phyloP scores from a whole-genome alignment of 2,329 filamentous ascomycete genomes.

The Fusarium solani-melongenae region DNA sequence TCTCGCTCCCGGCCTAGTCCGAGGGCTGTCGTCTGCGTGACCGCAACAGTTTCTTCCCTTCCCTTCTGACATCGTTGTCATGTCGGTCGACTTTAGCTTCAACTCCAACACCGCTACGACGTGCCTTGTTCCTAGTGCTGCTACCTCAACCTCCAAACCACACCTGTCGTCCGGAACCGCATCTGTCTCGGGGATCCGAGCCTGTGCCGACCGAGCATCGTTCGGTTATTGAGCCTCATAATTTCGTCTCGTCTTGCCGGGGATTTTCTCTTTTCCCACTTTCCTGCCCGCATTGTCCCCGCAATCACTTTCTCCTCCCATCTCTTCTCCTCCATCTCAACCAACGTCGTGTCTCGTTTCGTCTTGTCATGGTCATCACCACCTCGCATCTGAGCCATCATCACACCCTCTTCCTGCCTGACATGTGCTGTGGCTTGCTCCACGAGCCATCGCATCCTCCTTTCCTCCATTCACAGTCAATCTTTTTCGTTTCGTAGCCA shows the following conservation, averaged over 20 bases:
- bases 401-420: not conserved
- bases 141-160: constrained; percentile 2
- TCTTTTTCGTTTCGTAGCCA: not conserved
- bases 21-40: constrained; percentile 3
- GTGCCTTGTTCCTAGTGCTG: constrained; percentile 3
- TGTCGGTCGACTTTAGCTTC: not conserved
- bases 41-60: not conserved
- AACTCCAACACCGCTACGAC: constrained; percentile 3
- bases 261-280: not conserved
- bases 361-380: not conserved
- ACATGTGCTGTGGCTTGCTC: not conserved
- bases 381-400: not conserved
- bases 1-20: not conserved
- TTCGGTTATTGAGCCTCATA: constrained; percentile 6
- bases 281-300: not conserved
- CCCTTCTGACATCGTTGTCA: not conserved
- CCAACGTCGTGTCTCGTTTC: not conserved
- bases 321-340: not conserved
- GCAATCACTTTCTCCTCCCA: not conserved
- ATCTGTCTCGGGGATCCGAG: constrained; percentile 33
- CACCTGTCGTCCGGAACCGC: constrained; percentile 6
- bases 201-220: constrained; percentile 23
- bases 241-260: constrained; percentile 10
- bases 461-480: not conserved
- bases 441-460: not conserved